A percentile compares a stretch with the other conserved stretches of the same genome.
Evolutionary conservation across 495 filamentous ascomycete genomes (phyloP).

Genomic region (Extremus antarcticus): DNA sequence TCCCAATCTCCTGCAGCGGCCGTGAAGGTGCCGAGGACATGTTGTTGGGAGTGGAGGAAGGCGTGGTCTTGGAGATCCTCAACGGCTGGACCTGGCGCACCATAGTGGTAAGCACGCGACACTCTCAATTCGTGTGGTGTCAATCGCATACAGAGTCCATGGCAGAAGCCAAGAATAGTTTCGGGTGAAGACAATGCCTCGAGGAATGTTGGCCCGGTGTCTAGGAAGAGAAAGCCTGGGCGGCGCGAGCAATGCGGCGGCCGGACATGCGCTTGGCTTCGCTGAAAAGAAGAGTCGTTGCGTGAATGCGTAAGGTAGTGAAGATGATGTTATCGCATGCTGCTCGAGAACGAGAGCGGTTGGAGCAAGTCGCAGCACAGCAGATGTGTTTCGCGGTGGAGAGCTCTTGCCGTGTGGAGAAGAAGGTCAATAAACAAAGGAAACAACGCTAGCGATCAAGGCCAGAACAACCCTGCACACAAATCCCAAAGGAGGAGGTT

Average conservation of each 20-base stretch:
- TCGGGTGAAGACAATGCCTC: neutral
- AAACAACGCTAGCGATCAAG: neutral
- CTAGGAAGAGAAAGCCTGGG: neutral
- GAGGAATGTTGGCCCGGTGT: neutral
- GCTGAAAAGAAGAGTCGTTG: neutral
- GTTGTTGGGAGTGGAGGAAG: conserved; percentile 24
- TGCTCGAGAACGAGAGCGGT: neutral
- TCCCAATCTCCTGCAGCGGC: conserved; percentile 33
- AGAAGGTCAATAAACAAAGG: neutral
- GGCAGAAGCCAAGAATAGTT: neutral
- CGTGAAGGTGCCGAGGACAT: conserved; percentile 18
- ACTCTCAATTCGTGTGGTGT: neutral
- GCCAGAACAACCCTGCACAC: neutral
- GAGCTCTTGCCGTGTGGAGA: neutral
- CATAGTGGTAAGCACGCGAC: conserved; percentile 17
- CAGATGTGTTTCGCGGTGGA: neutral
- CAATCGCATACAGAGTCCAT: conserved; percentile 2
- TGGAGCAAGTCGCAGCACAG: neutral
- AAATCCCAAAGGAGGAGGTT: neutral
- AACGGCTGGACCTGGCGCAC: conserved; percentile 31
- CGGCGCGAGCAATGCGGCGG: conserved; percentile 1
- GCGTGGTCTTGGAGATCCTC: conserved; percentile 31
- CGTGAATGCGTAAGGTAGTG: neutral
- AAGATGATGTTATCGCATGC: neutral
- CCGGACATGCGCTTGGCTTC: neutral